Evolutionary conservation across 805 yeast species (phyloP), one percentile per base, ranked within the genome.

Genomic region (Metschnikowia continentalis): DNA sequence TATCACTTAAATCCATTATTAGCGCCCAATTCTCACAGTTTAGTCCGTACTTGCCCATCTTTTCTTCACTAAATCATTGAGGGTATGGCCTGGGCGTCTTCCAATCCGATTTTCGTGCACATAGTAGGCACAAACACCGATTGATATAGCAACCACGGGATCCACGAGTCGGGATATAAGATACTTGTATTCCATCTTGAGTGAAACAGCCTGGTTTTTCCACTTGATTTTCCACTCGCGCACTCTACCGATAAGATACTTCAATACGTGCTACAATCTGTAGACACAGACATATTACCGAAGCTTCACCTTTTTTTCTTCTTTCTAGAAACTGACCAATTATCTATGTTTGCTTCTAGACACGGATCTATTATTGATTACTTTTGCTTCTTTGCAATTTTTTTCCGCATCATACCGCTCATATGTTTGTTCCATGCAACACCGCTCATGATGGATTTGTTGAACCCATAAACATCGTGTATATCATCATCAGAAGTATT

Each of bases 51-150:
- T 26, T 26, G 30, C 30, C 35, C 49, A 32, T 22, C 38, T 38
- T 15, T 15, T 39, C 35, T 38, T 33, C 20, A 42, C 53, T 47
- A 85, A 68, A 53, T 82, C 86, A 54, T 78, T 75, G 59, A 86
- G 66, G 2, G 77, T 66, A 54, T 84, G 89, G 11, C 88, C 90
- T 46, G 75, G 76, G 33, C 75, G 75, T 56, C 88, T 73, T 2
- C 79, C 80, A 1, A 74, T 74, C 57, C 87, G 73, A 52, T 62
- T 67, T 62, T 87, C 95, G 56, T 83, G 82, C 8, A 82, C 68
- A 55, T 79, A 83, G 63, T 82, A 87, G 4, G 90, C 81, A 6
- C 78, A 67, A 0, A 78, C 74, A 1, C 95, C 95, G 1, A 86
- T 75, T 0, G 74, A 62, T 2, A 86, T 60, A 2, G 86, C 91